Conservation (phyloP, 2,329 filamentous ascomycete species). For the Penicillium sp. region DNA sequence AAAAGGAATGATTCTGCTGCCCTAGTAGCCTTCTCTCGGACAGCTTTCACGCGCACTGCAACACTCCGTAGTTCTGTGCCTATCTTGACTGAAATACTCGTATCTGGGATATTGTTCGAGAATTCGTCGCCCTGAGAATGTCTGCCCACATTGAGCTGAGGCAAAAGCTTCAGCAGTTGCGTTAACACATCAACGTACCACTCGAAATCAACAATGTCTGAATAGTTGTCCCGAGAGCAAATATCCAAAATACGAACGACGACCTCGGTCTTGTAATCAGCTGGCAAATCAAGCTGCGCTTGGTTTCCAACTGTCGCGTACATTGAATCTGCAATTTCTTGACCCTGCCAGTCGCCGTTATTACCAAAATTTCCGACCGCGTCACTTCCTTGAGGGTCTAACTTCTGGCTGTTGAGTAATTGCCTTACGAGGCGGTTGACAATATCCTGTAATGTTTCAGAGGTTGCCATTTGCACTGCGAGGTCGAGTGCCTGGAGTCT, state of each 20-base stretch:
- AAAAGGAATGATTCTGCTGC: conserved; percentile 74
- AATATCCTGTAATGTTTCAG: conserved; percentile 76
- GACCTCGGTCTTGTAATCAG: conserved; percentile 80
- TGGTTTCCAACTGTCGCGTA: conserved; percentile 35
- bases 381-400: conserved; percentile 33
- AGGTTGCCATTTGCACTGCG: conserved; percentile 88
- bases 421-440: conserved; percentile 86
- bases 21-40: conserved; percentile 73
- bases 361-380: conserved; percentile 27
- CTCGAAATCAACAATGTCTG: conserved; percentile 83
- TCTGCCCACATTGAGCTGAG: conserved; percentile 21
- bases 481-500: conserved; percentile 87
- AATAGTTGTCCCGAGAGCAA: conserved; percentile 85
- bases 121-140: conserved; percentile 18
- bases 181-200: conserved; percentile 94
- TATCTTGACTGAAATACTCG: conserved; percentile 48
- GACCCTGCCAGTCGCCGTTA: conserved; percentile 26
- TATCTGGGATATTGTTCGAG: conserved; percentile 12
- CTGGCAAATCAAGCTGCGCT: conserved; percentile 61
- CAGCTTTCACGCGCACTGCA: conserved; percentile 82
- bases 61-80: conserved; percentile 85
- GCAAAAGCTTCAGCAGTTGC: conserved; percentile 69
- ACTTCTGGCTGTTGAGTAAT: conserved; percentile 53
- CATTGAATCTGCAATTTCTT: conserved; percentile 52
- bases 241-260: conserved; percentile 80